phyloP scores from a whole-genome alignment of 2,329 filamentous ascomycete genomes.

The Nannizzia gypsea region DNA sequence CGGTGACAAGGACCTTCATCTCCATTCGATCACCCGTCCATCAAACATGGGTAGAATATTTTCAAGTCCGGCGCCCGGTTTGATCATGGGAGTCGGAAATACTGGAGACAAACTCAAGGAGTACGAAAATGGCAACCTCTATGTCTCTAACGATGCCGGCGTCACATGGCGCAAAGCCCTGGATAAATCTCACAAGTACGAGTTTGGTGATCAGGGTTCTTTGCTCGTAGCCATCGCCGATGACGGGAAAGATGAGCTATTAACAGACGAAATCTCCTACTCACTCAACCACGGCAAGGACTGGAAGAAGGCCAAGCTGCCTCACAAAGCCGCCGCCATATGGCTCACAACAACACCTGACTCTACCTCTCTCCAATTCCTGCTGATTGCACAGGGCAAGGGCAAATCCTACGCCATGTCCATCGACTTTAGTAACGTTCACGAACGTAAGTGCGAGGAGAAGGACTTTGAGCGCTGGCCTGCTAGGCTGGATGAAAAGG shows the following conservation, averaged over 20 bases:
- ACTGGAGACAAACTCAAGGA: slow-evolving; percentile 60
- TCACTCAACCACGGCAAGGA: slow-evolving; percentile 81
- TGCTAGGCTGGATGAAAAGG: slow-evolving; percentile 67
- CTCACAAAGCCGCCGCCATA: slow-evolving; percentile 57
- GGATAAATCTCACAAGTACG: slow-evolving; percentile 81
- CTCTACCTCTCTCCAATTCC: slow-evolving; percentile 83
- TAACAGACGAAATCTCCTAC: slow-evolving; percentile 49
- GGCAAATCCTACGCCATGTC: slow-evolving; percentile 54
- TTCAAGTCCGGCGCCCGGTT: slow-evolving; percentile 82
- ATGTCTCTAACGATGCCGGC: slow-evolving; percentile 83
- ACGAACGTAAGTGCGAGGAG: slow-evolving; percentile 65
- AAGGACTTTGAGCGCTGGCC: slow-evolving; percentile 79
- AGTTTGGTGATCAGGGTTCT: slow-evolving; percentile 88
- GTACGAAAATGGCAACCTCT: slow-evolving; percentile 67
- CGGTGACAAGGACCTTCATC: slow-evolving; percentile 58
- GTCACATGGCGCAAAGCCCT: slow-evolving; percentile 64
- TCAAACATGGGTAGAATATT: slow-evolving; percentile 76
- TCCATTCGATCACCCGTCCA: slow-evolving; percentile 83
- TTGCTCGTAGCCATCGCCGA: slow-evolving; percentile 75
- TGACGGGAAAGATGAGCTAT: slow-evolving; percentile 39
- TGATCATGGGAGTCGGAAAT: slow-evolving; percentile 92
- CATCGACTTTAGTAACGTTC: slow-evolving; percentile 71
- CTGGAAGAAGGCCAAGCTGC: slow-evolving; percentile 63
- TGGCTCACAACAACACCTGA: slow-evolving; percentile 81
- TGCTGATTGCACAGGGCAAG: slow-evolving; percentile 56